Evolutionary conservation across 202 grass and related monocot genomes (phyloP).

Genomic region (Saccharum hybrid): DNA sequence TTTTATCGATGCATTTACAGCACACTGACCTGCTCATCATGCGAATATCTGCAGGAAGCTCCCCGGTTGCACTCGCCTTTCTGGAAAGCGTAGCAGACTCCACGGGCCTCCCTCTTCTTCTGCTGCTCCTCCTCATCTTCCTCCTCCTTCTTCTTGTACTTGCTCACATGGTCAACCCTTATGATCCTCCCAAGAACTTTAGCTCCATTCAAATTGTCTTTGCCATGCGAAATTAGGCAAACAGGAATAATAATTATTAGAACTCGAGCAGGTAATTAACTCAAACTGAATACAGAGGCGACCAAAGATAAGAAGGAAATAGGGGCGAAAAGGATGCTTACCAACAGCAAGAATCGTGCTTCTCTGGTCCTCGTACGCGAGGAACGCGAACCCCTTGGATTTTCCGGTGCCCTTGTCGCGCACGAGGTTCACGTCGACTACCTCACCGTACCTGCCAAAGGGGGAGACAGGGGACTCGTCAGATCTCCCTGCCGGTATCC

Average conservation of each 20-base stretch:
- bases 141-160: constrained; percentile 95
- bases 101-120: constrained; percentile 77
- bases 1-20: not conserved
- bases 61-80: constrained; percentile 92
- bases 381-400: constrained; percentile 83
- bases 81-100: constrained; percentile 93
- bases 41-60: constrained; percentile 88
- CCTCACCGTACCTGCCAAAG: constrained; percentile 73
- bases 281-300: not conserved
- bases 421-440: constrained; percentile 95
- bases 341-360: constrained; percentile 90
- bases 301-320: too few species aligned
- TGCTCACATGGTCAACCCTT: constrained; percentile 90
- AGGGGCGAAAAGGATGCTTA: constrained; percentile 13
- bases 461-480: not conserved
- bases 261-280: not conserved
- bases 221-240: constrained; percentile 1
- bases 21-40: constrained; percentile 68
- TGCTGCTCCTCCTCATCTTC: constrained; percentile 74
- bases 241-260: not conserved
- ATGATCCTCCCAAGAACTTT: constrained; percentile 84
- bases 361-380: constrained; percentile 92
- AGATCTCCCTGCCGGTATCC: not conserved
- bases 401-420: constrained; percentile 92
- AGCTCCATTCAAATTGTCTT: constrained; percentile 95